Base-by-base conservation (phyloP, 306 rosid species). In the Pueraria montana region DNA sequence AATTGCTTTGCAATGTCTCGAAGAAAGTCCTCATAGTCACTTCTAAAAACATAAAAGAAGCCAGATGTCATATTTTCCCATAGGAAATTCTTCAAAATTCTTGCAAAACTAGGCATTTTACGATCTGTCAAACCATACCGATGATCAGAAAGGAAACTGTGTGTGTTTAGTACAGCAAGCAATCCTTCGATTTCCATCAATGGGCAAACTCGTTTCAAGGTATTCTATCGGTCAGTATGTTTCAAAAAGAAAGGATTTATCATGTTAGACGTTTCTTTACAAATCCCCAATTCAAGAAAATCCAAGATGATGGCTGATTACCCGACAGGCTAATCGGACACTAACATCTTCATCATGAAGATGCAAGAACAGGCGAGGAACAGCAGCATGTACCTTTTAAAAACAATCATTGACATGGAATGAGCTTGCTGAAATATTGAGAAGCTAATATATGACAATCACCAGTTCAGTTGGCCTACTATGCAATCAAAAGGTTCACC, bases 271-370 rank as follows among this genome's bases (percentile, higher is more conserved):
- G 21, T 46, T 67, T 78, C 85, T 69, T 48, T 26, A 75, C 20
- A 64, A 67, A 63, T 71, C 32, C 43, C 53, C 76, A 23, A n/a
- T 38, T 55, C 63, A 66, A 53, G 80, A 79, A 77, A 86, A 53
- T 68, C 14, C 85, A 85, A 62, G 84, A 82, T 53, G 43, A 32
- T 71, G 65, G 77, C 42, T 30, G 73, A 87, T 83, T 93, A 95
- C 99, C 99, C 99, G 98, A 87, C 99, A 95, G 77, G 99, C 98
- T 52, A 89, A 86, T 70, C 97, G 89, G 27, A 95, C 97, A 48
- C 89, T 82, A 79, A 80, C 13, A 71, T 95, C 96, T 36, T 92
- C 97, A 69, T 95, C 99, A 80, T 92, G 90, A 63, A 92, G 87
- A 84, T 95, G 99, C 89, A 95, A 88, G 84, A 95, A 89, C 80